Evolutionary conservation across 441 rosid species (phyloP).

Genomic region (Cnidoscolus chayamansa): DNA sequence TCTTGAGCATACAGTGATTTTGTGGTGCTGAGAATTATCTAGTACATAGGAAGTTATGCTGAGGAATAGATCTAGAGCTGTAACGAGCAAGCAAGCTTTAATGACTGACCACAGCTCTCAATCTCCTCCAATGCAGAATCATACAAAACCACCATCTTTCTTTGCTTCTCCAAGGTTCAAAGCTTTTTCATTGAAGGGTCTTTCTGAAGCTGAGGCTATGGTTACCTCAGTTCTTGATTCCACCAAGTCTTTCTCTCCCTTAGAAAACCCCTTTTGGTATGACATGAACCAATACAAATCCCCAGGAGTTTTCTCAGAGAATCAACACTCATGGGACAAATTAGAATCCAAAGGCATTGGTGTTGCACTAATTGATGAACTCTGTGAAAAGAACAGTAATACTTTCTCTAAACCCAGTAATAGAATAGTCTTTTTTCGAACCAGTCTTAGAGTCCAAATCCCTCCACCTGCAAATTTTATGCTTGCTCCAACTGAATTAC

Average conservation of each 20-base stretch:
- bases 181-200: slow-evolving; percentile 41
- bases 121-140: slow-evolving; percentile 32
- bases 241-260: slow-evolving; percentile 37
- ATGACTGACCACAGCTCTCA: slow-evolving; percentile 55
- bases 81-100: slow-evolving; percentile 52
- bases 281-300: slow-evolving; percentile 30
- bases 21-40: not conserved
- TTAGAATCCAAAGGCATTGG: slow-evolving; percentile 51
- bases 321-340: slow-evolving; percentile 35
- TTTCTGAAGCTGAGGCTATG: slow-evolving; percentile 43
- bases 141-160: slow-evolving; percentile 35
- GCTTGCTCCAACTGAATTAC: slow-evolving; percentile 29
- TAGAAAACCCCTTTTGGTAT: slow-evolving; percentile 34
- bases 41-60: slow-evolving; percentile 36
- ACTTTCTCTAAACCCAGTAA: slow-evolving; percentile 27
- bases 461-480: slow-evolving; percentile 34
- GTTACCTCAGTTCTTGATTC: slow-evolving; percentile 55
- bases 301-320: slow-evolving; percentile 30
- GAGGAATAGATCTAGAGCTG: slow-evolving; percentile 56
- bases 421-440: slow-evolving; percentile 54
- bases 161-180: slow-evolving; percentile 58
- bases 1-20: slow-evolving; percentile 7
- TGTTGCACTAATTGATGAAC: slow-evolving; percentile 47
- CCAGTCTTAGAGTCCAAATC: slow-evolving; percentile 55
- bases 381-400: slow-evolving; percentile 15